Base-by-base conservation (phyloP, 2,329 filamentous ascomycete genomes). In the Penicillium sp. region DNA sequence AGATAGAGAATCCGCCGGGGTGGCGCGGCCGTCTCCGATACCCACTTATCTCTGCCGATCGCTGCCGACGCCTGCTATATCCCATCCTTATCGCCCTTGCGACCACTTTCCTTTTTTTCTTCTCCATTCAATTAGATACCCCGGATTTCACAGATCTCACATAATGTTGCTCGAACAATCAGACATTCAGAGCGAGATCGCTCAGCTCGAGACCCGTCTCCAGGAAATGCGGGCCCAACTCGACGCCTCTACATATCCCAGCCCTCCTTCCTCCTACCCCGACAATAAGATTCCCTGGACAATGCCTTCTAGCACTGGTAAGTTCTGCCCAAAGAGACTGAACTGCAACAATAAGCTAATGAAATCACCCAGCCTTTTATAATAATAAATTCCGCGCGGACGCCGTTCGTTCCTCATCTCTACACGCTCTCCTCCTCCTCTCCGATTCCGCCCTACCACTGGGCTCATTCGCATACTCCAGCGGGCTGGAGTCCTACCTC, bases 381-480 rank as follows among this genome's bases (percentile, higher is more conserved):
- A 51, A 52, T 44, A 51, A 49, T 14, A 46, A 44, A 44, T 55
- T 55, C 31, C 27, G 46, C 25, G 8, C 52, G 22, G 46, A 55
- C 25, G 42, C 55, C 14, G 39, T 46, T 30, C 48, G 44, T 43
- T 43, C 54, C 30, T 50, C 56, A 18, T 62, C 64, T 5, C 72
- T 77, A 4, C 82, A 85, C 63, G 74, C 79, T 24, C 76, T 86
- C 10, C 77, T 86, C 40, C 75, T 86, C 14, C 78, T 86, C 25
- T 80, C 83, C 46, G 83, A 86, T 69, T 85, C 83, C 18, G 83
- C 83, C 16, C 76, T 86, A 1, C 83, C 83, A 1, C 71, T 86
- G 2, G 83, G 83, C 41, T 85, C 83, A 1, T 86, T 86, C 65
- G 83, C 83, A 56, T 86, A 85, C 72, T 84, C 80, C 66, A 82